phyloP scores from a whole-genome alignment of 2,329 filamentous ascomycete species.

The Phaeosphaeriaceae sp. region DNA sequence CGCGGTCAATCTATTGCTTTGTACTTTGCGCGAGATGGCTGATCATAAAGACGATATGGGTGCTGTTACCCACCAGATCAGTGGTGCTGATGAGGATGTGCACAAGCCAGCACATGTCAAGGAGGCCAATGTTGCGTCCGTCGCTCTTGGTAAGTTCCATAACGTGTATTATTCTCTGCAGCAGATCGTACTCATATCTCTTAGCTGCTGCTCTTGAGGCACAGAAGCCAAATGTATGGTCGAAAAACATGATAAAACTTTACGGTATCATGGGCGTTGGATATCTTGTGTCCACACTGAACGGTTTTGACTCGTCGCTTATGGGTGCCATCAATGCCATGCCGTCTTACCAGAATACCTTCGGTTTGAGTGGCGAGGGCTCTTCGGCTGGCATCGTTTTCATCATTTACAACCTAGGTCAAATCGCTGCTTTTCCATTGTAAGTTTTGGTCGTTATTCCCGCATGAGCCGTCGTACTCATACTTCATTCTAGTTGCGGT shows the following conservation, averaged over 20 bases:
- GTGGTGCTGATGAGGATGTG: constrained; percentile 29
- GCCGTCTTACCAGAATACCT: constrained; percentile 59
- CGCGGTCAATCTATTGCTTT: background rate
- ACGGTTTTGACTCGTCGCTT: constrained; percentile 47
- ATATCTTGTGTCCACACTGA: constrained; percentile 45
- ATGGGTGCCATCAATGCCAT: constrained; percentile 64
- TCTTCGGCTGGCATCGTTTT: constrained; percentile 59
- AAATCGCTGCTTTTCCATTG: constrained; percentile 60
- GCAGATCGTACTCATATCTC: constrained; percentile 11
- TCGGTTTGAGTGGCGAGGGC: constrained; percentile 57
- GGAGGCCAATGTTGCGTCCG: constrained; percentile 39
- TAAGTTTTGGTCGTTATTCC: background rate
- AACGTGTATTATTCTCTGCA: background rate
- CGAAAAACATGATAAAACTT: constrained; percentile 40
- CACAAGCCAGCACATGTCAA: constrained; percentile 29
- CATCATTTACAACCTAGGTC: constrained; percentile 57
- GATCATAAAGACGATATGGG: constrained; percentile 30
- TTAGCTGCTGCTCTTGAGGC: constrained; percentile 42
- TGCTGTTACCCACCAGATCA: constrained; percentile 33
- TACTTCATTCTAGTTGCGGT: constrained; percentile 30
- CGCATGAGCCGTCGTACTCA: background rate
- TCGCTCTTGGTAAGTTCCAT: constrained; percentile 34
- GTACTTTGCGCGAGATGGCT: constrained; percentile 16
- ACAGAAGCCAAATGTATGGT: constrained; percentile 41
- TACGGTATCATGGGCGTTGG: constrained; percentile 45